Evolutionary conservation across 192 early-diverging fungal genomes (phyloP).

Genomic region (Coemansia sp.): DNA sequence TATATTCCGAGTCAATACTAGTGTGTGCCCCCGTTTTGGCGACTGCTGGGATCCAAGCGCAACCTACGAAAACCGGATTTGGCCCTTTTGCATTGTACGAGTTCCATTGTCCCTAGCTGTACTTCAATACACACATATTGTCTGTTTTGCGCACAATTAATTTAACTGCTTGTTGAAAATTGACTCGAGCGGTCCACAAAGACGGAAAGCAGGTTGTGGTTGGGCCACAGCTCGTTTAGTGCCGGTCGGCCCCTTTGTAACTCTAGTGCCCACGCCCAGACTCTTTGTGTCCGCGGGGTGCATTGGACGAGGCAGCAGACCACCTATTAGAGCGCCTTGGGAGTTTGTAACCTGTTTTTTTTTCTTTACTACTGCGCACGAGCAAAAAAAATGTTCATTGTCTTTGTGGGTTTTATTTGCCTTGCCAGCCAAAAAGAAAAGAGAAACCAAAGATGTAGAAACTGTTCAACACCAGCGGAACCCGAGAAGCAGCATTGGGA

Average conservation of each 20-base stretch:
- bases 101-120: slow-evolving; percentile 1
- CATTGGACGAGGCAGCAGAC: slow-evolving; percentile 1
- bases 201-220: slow-evolving; percentile 1
- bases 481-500: not conserved
- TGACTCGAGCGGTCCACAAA: slow-evolving; percentile 6
- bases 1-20: not conserved
- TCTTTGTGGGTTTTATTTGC: slow-evolving; percentile 1
- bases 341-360: not conserved
- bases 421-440: not conserved
- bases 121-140: slow-evolving; percentile 3
- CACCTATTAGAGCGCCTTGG: not conserved
- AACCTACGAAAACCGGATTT: slow-evolving; percentile 14
- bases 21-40: slow-evolving; percentile 7
- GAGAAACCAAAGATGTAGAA: not conserved
- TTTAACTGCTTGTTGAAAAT: slow-evolving; percentile 11
- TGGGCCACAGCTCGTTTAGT: slow-evolving; percentile 13
- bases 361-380: slow-evolving; percentile 6
- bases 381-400: slow-evolving; percentile 11
- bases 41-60: slow-evolving; percentile 2
- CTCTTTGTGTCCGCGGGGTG: slow-evolving; percentile 6
- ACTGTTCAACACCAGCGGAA: not conserved
- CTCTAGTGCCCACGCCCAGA: slow-evolving; percentile 1
- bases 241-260: slow-evolving; percentile 3
- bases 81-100: not conserved
- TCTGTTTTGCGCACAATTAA: slow-evolving; percentile 8